phyloP scores from a whole-genome alignment of 2,329 filamentous ascomycete species.

The Pseudocercospora pini-densiflorae region DNA sequence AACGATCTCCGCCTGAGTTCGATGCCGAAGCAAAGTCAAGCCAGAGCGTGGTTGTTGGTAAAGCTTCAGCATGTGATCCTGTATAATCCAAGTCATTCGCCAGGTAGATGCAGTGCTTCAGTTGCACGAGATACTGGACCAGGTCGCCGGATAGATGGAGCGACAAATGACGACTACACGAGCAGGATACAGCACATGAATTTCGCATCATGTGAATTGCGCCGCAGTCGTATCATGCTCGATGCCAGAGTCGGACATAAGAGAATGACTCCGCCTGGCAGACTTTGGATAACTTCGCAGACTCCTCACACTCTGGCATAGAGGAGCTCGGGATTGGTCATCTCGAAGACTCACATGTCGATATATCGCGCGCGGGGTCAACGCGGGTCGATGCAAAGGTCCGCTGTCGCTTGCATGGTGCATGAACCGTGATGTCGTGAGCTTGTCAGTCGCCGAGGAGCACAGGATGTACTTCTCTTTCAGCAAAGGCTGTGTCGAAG shows the following conservation, averaged over 20 bases:
- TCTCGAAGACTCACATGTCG: background rate
- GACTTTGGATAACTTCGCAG: background rate
- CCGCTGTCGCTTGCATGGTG: conserved; percentile 3
- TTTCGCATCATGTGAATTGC: background rate
- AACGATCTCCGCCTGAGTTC: background rate
- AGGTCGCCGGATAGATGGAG: background rate
- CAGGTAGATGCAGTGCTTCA: background rate
- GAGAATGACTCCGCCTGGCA: background rate
- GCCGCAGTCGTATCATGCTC: background rate
- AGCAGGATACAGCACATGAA: background rate
- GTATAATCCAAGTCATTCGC: background rate
- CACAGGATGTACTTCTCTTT: background rate
- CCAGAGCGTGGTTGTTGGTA: background rate
- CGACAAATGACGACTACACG: background rate
- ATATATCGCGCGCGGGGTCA: background rate
- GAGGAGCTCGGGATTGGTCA: background rate
- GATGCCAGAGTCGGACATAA: too few relatives aligned
- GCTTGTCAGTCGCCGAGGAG: background rate
- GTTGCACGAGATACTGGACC: background rate
- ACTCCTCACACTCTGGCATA: background rate
- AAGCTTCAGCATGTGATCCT: conserved; percentile 2
- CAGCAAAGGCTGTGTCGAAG: background rate
- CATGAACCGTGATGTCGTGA: background rate
- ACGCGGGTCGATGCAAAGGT: conserved; percentile 5
- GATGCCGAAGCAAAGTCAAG: conserved; percentile 1